These are phyloP conservation scores for Oryza officinalis DNA, from an alignment of 176 grass and related monocot species.

Conservation along the genomic window DNA sequence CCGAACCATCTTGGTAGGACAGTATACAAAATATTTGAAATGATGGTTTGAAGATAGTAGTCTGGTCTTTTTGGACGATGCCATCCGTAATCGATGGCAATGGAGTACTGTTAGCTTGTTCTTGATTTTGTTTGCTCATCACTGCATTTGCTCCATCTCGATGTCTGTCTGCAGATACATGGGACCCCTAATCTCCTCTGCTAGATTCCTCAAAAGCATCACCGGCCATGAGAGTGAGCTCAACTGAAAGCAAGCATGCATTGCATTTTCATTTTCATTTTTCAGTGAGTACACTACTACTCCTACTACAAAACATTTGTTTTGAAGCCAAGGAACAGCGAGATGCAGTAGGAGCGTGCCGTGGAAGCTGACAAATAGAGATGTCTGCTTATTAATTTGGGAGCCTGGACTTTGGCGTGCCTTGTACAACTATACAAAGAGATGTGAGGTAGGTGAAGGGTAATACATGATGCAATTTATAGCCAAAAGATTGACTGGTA, in stretches of 20 bases:
- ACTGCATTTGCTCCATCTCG: constrained; percentile 8
- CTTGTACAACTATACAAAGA: neutral
- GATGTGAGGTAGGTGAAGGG: constrained; percentile 35
- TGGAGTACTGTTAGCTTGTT: neutral
- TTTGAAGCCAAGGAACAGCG: constrained; percentile 43
- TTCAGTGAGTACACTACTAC: neutral
- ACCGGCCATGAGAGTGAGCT: neutral
- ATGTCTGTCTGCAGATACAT: neutral
- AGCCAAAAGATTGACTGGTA: constrained; percentile 25
- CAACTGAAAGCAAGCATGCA: neutral
- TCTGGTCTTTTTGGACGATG: neutral
- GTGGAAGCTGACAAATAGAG: neutral
- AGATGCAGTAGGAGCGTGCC: constrained; percentile 12
- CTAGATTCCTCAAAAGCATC: constrained; percentile 25
- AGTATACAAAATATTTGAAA: neutral
- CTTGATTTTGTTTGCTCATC: neutral
- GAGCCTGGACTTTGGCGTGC: neutral
- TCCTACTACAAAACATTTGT: constrained; percentile 30
- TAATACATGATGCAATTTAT: constrained; percentile 22
- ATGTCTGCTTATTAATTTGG: neutral
- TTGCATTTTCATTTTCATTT: neutral
- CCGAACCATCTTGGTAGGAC: neutral
- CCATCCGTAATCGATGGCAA: neutral
- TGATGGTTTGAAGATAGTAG: neutral
- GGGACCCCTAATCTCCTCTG: neutral